These are phyloP conservation scores for Orbilia brochopaga DNA, from an alignment of 2,329 filamentous ascomycete genomes.

Conservation along the genomic window DNA sequence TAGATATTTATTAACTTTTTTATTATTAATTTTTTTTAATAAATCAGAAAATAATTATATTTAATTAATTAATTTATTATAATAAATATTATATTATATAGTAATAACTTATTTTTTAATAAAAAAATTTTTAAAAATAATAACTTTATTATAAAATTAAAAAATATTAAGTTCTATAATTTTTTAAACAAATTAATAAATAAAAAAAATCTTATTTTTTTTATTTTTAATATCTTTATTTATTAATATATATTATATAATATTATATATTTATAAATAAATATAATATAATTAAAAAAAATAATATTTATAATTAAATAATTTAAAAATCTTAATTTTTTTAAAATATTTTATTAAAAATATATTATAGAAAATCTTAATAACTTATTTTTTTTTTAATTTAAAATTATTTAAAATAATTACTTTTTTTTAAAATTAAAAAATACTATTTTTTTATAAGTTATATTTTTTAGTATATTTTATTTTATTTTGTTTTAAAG, in stretches of 20 bases:
- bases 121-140: not conserved
- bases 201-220: not conserved
- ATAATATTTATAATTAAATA: not conserved
- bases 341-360: no score
- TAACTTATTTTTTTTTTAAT: no score
- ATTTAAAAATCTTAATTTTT: slow-evolving; percentile 3
- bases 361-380: no score
- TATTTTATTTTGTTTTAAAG: slow-evolving; percentile 9
- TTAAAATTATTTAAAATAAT: no score
- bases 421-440: not conserved
- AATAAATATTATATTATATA: not conserved
- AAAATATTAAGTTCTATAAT: not conserved
- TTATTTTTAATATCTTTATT: slow-evolving; percentile 9
- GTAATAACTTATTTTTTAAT: not conserved
- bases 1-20: not conserved
- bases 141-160: slow-evolving; percentile 5
- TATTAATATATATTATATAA: slow-evolving; percentile 10
- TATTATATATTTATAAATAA: slow-evolving; percentile 7
- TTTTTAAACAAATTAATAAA: not conserved
- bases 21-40: slow-evolving; percentile 1
- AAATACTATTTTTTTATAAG: slow-evolving; percentile 4
- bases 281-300: not conserved
- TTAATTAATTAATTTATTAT: slow-evolving; percentile 1
- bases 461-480: not conserved
- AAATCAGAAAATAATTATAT: not conserved